A percentile compares a stretch with the other conserved stretches of the same genome.
Conservation (phyloP, 176 grass and related monocot genomes). For the Coix lacrymajobi region DNA sequence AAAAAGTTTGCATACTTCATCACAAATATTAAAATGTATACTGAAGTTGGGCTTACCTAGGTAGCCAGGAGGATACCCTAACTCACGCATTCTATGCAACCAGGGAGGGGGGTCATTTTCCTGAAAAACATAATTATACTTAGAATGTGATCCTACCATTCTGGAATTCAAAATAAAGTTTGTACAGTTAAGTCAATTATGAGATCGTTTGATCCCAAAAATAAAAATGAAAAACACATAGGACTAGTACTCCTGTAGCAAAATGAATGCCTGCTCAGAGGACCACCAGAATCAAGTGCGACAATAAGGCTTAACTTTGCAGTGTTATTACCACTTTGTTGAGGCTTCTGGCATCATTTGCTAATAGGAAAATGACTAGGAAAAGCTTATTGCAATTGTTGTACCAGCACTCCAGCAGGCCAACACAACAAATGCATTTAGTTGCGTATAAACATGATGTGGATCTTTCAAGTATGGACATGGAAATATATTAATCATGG, state of each 20-base stretch:
- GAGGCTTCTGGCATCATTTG: neutral
- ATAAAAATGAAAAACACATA: neutral
- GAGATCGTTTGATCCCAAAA: neutral
- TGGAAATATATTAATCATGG: neutral
- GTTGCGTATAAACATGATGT: neutral
- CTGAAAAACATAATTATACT: conserved; percentile 33
- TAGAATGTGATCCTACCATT: neutral
- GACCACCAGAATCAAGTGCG: neutral
- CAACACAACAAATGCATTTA: neutral
- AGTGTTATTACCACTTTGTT: neutral
- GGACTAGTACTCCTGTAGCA: neutral
- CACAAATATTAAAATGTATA: neutral
- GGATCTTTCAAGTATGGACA: neutral
- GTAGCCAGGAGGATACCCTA: conserved; percentile 98
- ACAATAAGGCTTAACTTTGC: neutral
- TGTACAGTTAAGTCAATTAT: neutral
- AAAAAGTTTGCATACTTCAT: neutral
- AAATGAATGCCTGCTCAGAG: neutral
- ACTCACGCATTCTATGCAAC: conserved; percentile 86
- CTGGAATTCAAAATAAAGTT: neutral
- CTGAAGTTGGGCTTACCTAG: conserved; percentile 52
- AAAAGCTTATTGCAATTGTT: neutral
- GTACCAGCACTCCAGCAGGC: neutral
- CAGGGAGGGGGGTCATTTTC: conserved; percentile 94
- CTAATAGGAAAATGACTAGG: conserved; percentile 13